phyloP scores from a whole-genome alignment of 495 filamentous ascomycete species.

The Alectoria sarmentosa region DNA sequence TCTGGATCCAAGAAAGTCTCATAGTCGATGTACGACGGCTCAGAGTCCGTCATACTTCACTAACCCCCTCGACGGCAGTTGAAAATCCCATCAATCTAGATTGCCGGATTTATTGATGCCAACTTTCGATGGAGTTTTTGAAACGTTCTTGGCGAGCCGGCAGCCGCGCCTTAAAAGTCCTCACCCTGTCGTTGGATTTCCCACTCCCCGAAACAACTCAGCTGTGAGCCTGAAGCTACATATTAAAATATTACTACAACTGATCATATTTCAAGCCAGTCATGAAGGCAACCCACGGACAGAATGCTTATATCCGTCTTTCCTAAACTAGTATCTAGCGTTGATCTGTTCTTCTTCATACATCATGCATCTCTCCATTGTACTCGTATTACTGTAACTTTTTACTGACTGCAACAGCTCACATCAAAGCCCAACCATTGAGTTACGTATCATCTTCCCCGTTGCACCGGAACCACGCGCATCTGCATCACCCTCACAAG shows the following conservation, averaged over 20 bases:
- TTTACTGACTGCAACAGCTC: neutral
- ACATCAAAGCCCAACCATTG: constrained; percentile 12
- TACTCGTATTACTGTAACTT: constrained; percentile 1
- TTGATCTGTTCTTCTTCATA: neutral
- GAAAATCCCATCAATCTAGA: neutral
- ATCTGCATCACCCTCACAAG: constrained; percentile 7
- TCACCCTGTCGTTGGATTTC: too few relatives aligned
- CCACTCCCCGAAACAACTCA: too few relatives aligned
- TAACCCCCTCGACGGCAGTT: neutral
- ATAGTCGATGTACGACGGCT: constrained; percentile 93
- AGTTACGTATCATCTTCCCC: constrained; percentile 2
- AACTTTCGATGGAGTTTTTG: neutral
- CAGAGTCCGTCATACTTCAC: constrained; percentile 33
- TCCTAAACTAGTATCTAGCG: neutral
- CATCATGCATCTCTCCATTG: constrained; percentile 7
- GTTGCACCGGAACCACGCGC: constrained; percentile 4
- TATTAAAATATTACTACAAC: too few relatives aligned
- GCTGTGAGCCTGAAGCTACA: too few relatives aligned
- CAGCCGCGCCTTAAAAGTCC: too few relatives aligned
- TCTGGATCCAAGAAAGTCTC: constrained; percentile 79
- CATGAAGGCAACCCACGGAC: too few relatives aligned
- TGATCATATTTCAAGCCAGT: too few relatives aligned
- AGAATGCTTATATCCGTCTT: neutral
- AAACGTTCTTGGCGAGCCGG: neutral
- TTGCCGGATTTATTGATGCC: constrained; percentile 2